These are phyloP conservation scores for Kluyveromyces marxianus DNA, from an alignment of 1,139 yeast genomes.

Conservation along the genomic window DNA sequence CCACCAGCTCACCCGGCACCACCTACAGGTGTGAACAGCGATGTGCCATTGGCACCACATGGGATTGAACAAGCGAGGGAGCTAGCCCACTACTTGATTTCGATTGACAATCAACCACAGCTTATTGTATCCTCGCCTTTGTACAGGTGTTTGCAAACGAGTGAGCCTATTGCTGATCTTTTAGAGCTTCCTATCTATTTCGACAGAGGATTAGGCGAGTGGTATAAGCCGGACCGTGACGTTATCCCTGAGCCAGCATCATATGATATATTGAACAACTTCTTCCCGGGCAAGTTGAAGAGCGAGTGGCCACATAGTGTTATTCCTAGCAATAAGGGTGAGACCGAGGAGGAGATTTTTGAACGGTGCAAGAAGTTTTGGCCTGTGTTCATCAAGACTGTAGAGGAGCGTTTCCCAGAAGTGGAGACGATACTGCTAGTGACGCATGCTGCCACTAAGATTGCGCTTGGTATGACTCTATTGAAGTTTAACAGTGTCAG, in stretches of 20 bases:
- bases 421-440: slow-evolving; percentile 51
- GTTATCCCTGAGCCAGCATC: slow-evolving; percentile 55
- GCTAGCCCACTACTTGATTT: slow-evolving; percentile 45
- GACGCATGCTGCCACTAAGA: slow-evolving; percentile 81
- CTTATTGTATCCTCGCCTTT: slow-evolving; percentile 74
- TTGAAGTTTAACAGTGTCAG: slow-evolving; percentile 42
- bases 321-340: slow-evolving; percentile 58
- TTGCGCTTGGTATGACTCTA: slow-evolving; percentile 66
- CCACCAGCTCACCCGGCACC: slow-evolving; percentile 55
- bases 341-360: slow-evolving; percentile 55
- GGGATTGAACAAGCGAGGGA: slow-evolving; percentile 77
- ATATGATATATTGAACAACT: slow-evolving; percentile 38
- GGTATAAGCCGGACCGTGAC: slow-evolving; percentile 51
- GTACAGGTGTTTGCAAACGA: slow-evolving; percentile 82
- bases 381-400: slow-evolving; percentile 40
- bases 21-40: slow-evolving; percentile 78
- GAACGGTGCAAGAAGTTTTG: slow-evolving; percentile 47
- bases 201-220: slow-evolving; percentile 70
- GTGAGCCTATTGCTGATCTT: slow-evolving; percentile 54
- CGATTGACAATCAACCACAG: slow-evolving; percentile 48
- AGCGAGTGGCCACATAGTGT: slow-evolving; percentile 43
- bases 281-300: slow-evolving; percentile 43
- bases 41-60: slow-evolving; percentile 71
- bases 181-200: slow-evolving; percentile 50
- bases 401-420: slow-evolving; percentile 49